Evolutionary conservation across 345 rosid species (phyloP), one percentile per base, ranked within the genome.

Genomic region (Mercurialis annua): DNA sequence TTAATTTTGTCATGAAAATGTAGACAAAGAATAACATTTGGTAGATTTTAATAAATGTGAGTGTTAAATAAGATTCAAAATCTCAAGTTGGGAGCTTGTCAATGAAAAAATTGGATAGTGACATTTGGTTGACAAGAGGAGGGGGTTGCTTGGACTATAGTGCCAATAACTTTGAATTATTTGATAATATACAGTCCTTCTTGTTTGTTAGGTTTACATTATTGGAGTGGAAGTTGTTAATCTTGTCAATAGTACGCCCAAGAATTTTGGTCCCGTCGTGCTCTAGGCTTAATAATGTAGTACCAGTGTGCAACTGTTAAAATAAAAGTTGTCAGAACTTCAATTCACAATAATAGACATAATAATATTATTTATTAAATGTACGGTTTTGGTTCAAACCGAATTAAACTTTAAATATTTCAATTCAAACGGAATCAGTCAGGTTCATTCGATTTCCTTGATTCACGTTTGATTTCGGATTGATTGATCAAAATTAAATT

Each of bases 61-160:
- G 8, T 40, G 71, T 30, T 31, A 18, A 23, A 20, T 21, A 47
- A 44, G 60, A 65, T 59, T 38, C 54, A 62, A 66, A 26, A 58
- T 53, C 52, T 30, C 4, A 52, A 52, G 23, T 54, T 29, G 1
- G 52, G 46, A 38, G 16, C n/a, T 21, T 53, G 42, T 14, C 30
- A 12, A 21, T 7, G 44, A 40, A 40, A 9, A 40, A 40, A 40
- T 23, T 1, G 51, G 75, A 72, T 69, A 31, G 65, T 57, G 77
- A 73, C 80, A 53, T 50, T 51, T 11, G 60, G 62, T 72, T 66
- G 76, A 53, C 63, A 53, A 6, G 52, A 71, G 49, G 57, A 62
- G 9, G 29, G 42, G 14, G 56, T 70, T 24, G 9, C 53, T 68
- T 66, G 74, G 66, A 62, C 54, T 29, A 2, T 40, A 58, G 59